A percentile compares a stretch with the other conserved stretches of the same genome.
Conservation (phyloP, 148 eudicot species). For the Agrostemma githago region DNA sequence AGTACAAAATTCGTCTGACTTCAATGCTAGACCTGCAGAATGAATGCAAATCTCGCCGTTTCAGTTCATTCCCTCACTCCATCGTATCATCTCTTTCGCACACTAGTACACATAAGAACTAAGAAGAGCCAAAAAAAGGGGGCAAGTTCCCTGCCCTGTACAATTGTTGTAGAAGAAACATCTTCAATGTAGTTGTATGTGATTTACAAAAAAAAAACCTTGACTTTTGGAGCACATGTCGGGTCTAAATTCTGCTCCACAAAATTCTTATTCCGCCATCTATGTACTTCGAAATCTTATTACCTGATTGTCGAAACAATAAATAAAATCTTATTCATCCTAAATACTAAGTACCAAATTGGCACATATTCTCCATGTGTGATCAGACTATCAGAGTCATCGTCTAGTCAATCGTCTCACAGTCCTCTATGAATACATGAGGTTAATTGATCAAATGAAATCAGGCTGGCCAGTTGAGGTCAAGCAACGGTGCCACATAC, state of each 20-base stretch:
- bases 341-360: conserved; percentile 8
- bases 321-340: conserved; percentile 22
- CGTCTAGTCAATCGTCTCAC: neutral
- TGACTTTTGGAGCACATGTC: neutral
- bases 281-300: conserved; percentile 14
- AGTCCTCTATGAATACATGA: neutral
- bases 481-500: conserved; percentile 99
- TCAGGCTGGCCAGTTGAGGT: conserved; percentile 99
- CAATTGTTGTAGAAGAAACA: neutral
- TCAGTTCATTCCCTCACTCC: neutral
- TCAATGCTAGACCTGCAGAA: neutral
- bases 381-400: conserved; percentile 9
- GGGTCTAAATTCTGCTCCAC: neutral
- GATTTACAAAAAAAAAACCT: conserved; percentile 11
- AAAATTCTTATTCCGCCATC: conserved; percentile 10
- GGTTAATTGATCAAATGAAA: conserved; percentile 45
- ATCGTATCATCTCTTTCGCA: neutral
- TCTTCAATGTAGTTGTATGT: neutral
- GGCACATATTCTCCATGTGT: conserved; percentile 6
- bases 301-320: neutral
- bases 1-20: neutral
- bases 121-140: neutral
- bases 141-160: neutral
- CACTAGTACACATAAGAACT: neutral
- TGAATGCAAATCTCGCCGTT: neutral